phyloP scores from a whole-genome alignment of 2,329 filamentous ascomycete species.

The Colletotrichum brevisporum region DNA sequence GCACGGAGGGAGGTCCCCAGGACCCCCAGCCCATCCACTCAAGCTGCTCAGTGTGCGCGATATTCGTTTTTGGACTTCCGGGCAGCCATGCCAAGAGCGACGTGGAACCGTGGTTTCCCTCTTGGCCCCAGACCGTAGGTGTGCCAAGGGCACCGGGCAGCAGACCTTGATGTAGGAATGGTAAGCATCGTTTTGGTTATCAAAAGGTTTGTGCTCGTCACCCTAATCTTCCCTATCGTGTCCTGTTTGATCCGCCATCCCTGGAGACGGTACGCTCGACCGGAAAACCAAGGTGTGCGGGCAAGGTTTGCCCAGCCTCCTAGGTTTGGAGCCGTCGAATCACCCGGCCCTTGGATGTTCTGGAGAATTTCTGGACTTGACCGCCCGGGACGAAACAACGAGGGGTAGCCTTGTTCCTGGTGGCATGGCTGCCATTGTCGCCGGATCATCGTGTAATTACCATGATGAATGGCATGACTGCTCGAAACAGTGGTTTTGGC shows the following conservation, averaged over 20 bases:
- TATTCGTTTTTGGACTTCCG: constrained; percentile 11
- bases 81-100: constrained; percentile 24
- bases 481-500: constrained; percentile 36
- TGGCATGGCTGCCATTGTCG: constrained; percentile 13
- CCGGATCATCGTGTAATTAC: constrained; percentile 30
- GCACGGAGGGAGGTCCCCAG: too few species aligned
- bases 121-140: constrained; percentile 9
- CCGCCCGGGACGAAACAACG: constrained; percentile 10
- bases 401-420: constrained; percentile 29
- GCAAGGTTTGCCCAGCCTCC: constrained; percentile 31
- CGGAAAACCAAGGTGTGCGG: constrained; percentile 25
- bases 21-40: background rate
- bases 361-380: constrained; percentile 31
- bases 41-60: constrained; percentile 17
- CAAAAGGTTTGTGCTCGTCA: constrained; percentile 2
- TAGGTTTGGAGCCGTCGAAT: constrained; percentile 20
- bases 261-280: constrained; percentile 6
- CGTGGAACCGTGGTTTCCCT: constrained; percentile 28
- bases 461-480: constrained; percentile 30
- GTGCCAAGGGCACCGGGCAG: constrained; percentile 17
- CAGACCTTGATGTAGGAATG: constrained; percentile 12
- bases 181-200: constrained; percentile 25
- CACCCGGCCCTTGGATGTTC: constrained; percentile 20
- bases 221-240: constrained; percentile 8
- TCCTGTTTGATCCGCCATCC: constrained; percentile 6